Evolutionary conservation across 805 yeast species (phyloP), one percentile per base, ranked within the genome.

Genomic region (Dipodascopsis uninucleata): DNA sequence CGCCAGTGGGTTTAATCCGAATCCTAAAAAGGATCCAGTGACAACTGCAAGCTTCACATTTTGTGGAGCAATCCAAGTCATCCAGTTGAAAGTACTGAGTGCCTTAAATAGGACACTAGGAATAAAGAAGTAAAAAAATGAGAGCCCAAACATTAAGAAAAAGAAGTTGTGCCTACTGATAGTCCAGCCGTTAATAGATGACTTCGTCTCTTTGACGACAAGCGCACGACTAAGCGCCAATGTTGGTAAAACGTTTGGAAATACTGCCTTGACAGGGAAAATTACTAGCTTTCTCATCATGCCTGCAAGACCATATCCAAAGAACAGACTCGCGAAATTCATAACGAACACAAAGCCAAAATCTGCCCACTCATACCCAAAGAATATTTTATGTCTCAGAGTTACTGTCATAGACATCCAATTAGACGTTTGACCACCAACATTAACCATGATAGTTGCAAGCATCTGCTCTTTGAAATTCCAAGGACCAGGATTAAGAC

Each of bases 261-360:
- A 84, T 39, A 81, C 71, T 63, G 80, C 76, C 14, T 77, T 67
- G 4, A 81, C 72, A 4, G 87, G 82, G 46, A 75, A 74, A 12
- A 82, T 71, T 2, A 71, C 71, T 24, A 81, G 74, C 48, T 76
- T 74, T 57, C 82, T 71, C 71, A 79, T 71, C 17, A 81, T 57
- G 39, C 83, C 81, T n/a, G 86, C 84, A 59, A 81, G 73, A 1
- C 83, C 80, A 57, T 78, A 76, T 18, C 87, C 88, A 51, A 81
- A 63, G 49, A 75, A 76, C 57, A 79, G 81, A 2, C 83, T 71
- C 2, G 81, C 71, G 3, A 79, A 51, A 1, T 75, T 64, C 28
- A 81, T 65, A 22, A 77, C 53, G 9, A 78, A 52, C 61, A 77
- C 81, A 60, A 71, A 81, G 0, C 78, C 74, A 60, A 74, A 70